A percentile compares a stretch with the other conserved stretches of the same genome.
phyloP scores from a whole-genome alignment of 345 rosid genomes.

The Zanthoxylum bungeanum region DNA sequence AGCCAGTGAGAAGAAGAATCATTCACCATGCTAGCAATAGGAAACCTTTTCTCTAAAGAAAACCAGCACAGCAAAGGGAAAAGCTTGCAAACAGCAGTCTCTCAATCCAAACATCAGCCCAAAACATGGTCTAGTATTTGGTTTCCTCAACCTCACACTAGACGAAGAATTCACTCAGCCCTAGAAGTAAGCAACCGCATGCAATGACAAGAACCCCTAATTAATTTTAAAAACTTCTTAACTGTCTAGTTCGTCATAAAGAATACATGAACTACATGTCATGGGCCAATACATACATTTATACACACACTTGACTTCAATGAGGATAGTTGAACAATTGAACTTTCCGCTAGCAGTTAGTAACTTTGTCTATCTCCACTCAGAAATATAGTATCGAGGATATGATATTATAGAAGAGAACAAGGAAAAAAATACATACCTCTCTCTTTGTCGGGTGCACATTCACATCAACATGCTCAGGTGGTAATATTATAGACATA shows the following conservation, averaged over 20 bases:
- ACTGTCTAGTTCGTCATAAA: background rate
- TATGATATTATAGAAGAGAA: background rate
- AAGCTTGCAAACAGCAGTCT: background rate
- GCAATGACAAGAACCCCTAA: background rate
- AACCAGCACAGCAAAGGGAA: background rate
- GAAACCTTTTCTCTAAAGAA: background rate
- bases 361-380: background rate
- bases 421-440: conserved; percentile 35
- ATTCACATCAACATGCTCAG: conserved; percentile 92
- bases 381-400: background rate
- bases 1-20: background rate
- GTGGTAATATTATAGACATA: conserved; percentile 82
- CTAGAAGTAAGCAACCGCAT: background rate
- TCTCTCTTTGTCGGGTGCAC: conserved; percentile 96
- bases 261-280: background rate
- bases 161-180: background rate
- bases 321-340: background rate
- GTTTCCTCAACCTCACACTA: background rate
- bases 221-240: background rate
- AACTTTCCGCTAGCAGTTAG: background rate
- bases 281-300: background rate
- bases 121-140: background rate
- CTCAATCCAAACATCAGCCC: background rate
- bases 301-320: no score
- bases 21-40: background rate